Evolutionary conservation across 176 grass and related monocot genomes (phyloP), one percentile per base, ranked within the genome.

Genomic region (Dactylis glomerata): DNA sequence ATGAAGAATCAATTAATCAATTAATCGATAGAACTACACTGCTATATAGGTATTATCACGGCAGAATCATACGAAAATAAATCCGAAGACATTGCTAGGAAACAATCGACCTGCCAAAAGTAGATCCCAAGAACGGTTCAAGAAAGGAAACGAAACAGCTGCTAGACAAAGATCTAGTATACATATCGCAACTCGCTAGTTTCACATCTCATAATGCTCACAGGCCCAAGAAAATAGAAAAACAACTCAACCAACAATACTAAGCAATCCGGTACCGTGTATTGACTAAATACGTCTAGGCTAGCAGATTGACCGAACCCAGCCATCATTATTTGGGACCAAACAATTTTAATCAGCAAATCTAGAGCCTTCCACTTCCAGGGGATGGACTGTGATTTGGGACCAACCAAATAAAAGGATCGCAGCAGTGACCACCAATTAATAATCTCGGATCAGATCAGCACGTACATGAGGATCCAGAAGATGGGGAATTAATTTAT

Each of bases 341-440:
- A 58, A 11, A 14, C 51, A 42, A 15, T 15, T 45, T 42, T 31
- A 81, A 19, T 38, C 9, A 20, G 62, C 23, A 70, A 88, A 72
- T n/a, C 42, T 3, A 58, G n/a, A 22, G n/a, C 22, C 67, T 45
- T 57, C 41, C 49, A 54, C 13, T 26, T 30, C 40, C 15, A 13
- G 68, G 23, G 45, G n/a, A 45, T 6, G 2, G 68, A 71, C 16
- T 45, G 13, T 3, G 14, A 44, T 45, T 61, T 10, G 31, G 59
- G 30, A 66, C 61, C 69, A 66, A 75, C 2, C 77, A 3, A n/a
- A n/a, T n/a, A n/a, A n/a, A 50, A 65, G 62, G 85, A 77, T 11
- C 83, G 56, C 62, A 19, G 5, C 7, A 75, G 26, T 5, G 27
- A 30, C 41, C 64, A 40, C 58, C 76, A 63, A 75, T 31, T 23